Evolutionary conservation across 805 yeast genomes (phyloP).

Genomic region (Lipomyces orientalis): DNA sequence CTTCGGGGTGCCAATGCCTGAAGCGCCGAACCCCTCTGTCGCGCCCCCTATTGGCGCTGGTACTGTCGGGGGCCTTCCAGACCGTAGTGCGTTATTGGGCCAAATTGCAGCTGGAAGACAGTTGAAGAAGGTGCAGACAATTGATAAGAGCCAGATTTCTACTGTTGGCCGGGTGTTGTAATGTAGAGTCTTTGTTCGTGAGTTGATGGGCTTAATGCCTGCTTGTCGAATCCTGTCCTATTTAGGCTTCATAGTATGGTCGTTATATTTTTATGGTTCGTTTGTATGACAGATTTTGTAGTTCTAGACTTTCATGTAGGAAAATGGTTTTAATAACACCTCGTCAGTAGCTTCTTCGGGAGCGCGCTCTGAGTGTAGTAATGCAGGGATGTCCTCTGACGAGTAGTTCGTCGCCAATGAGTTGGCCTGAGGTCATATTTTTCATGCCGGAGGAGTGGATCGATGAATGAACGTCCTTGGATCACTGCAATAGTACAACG

Average conservation of each 20-base stretch:
- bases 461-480: no score
- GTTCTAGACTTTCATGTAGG: background rate
- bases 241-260: background rate
- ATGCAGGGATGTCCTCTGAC: no score
- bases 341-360: no score
- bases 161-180: conserved; percentile 41
- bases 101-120: conserved; percentile 61
- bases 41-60: conserved; percentile 43
- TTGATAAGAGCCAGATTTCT: conserved; percentile 36
- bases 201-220: background rate
- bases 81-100: conserved; percentile 59
- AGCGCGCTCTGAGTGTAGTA: no score
- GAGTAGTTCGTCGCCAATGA: no score
- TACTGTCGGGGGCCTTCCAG: conserved; percentile 46
- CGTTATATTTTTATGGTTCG: background rate
- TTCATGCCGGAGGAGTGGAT: no score
- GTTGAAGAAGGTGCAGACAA: conserved; percentile 54
- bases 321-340: background rate
- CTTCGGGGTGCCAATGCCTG: conserved; percentile 44
- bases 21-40: conserved; percentile 49
- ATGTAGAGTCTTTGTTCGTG: background rate
- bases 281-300: background rate
- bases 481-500: no score
- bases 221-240: background rate
- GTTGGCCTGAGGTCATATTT: no score